Evolutionary conservation across 257 asterid genomes (phyloP).

Genomic region (Lycium barbarum): DNA sequence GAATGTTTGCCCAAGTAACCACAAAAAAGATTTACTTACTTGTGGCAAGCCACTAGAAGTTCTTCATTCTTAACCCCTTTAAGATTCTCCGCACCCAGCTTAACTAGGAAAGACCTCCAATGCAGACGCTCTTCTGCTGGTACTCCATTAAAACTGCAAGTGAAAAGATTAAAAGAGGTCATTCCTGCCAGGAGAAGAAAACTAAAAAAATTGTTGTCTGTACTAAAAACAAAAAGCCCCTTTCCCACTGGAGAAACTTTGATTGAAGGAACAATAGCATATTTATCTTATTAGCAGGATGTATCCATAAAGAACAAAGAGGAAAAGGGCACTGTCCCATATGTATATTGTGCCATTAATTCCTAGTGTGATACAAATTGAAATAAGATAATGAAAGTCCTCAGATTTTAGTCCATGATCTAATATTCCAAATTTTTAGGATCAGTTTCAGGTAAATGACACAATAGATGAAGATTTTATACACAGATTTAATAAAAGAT

Average conservation of each 20-base stretch:
- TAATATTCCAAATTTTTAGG: not conserved
- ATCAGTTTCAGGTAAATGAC: not conserved
- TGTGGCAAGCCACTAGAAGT: conserved; percentile 87
- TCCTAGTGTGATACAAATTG: not conserved
- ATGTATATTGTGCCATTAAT: not conserved
- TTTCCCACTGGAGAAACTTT: not conserved
- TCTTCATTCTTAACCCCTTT: conserved; percentile 93
- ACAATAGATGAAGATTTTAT: not conserved
- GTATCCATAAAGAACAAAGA: not conserved
- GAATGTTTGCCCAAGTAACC: not conserved
- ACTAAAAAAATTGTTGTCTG: not conserved
- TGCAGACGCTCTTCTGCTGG: conserved; percentile 98
- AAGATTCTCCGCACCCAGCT: conserved; percentile 92
- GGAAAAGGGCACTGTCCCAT: not conserved
- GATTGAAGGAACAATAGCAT: not conserved
- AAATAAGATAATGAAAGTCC: not conserved
- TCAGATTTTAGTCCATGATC: not conserved
- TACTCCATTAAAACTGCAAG: conserved; percentile 87
- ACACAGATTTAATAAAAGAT: not conserved
- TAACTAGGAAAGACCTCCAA: conserved; percentile 94
- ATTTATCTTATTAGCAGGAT: not conserved
- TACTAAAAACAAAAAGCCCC: not conserved
- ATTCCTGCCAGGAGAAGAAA: not conserved
- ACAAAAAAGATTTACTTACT: conserved; percentile 39
- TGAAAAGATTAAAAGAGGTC: not conserved